Evolutionary conservation across 164 flowering plant species (phyloP), one percentile per base, ranked within the genome.

Genomic region (Tetrastigma voinierianum): DNA sequence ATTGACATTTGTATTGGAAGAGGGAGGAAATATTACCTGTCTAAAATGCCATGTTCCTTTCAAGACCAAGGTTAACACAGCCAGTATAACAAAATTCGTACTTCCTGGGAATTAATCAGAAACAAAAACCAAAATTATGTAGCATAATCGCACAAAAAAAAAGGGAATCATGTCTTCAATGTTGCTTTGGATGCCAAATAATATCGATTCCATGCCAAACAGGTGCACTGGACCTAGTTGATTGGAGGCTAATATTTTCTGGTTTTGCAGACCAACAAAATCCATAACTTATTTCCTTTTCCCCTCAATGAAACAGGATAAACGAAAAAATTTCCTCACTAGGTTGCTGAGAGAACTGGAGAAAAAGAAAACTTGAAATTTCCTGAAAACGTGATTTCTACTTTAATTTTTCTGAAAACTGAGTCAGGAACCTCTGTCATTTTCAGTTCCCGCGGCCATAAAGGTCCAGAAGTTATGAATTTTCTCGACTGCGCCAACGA

Each of bases 21-120:
- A 15, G 53, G 58, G 24, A 5, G 53, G 57, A 59, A 72, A 46
- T 9, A n/a, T 57, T 62, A 89, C 98, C 96, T 93, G 96, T 70
- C 98, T 77, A 71, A 86, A 83, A 73, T 90, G 77, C 93, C 96
- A 93, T 45, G 88, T 46, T 65, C 90, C 98, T 78, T 87, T 93
- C 44, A 93, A 55, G 61, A 82, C 60, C 67, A 93, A 72, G 52
- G 98, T 93, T 80, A 93, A 71, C 43, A 89, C 52, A 58, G 95
- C 91, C 56, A 93, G 75, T 68, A 93, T 81, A 51, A 93, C 67
- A 55, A 90, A 93, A 78, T 93, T 93, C 47, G 98, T 86, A 79
- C 96, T 84, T 66, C 98, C 98, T 90, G 82, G 59, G 21, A 46
- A 10, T 9, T 17, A 46, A 15, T 1, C 12, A 5, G 46, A 52